Base-by-base conservation (phyloP, 148 eudicot species). In the Silene latifolia region DNA sequence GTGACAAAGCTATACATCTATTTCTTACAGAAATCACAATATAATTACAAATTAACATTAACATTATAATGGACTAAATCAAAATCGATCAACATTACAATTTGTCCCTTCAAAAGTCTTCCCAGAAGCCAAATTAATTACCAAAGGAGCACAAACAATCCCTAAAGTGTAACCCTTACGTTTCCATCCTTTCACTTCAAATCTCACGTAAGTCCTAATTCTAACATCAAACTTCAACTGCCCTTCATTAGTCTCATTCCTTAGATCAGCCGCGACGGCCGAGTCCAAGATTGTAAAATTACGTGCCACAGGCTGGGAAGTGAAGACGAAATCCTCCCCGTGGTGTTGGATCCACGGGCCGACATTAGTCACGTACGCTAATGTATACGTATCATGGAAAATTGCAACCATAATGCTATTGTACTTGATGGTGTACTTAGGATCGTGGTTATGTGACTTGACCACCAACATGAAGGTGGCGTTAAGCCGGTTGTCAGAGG, bases 71-170 rank as follows among this genome's bases (percentile, higher is more conserved):
- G 8, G 4, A 44, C 23, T 11, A 2, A 48, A 13, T 69, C 58
- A 69, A 76, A 76, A 76, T 24, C 73, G 72, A 76, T 76, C 79
- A 7, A 69, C 73, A 76, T 46, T 9, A 76, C 79, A 76, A 61
- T 59, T 21, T 18, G 68, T 60, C 24, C 65, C 65, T 21, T 47
- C 56, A n/a, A 25, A 68, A 25, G 74, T 42, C 59, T 76, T 76
- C 48, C 69, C 64, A 24, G 79, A 69, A 11, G 59, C 72, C n/a
- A 76, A 76, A 69, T 76, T 44, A 18, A 69, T 13, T 17, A 76
- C 27, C 54, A 76, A 39, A 48, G 74, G 74, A 69, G 74, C 14
- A 76, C 79, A 76, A 69, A 69, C 42, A 24, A 72, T 72, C 11
- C 56, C 72, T 46, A 76, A 68, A n/a, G 72, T 72, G 23, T 69